These are phyloP conservation scores for Aquilaria sinensis DNA, from an alignment of 345 rosid species.

Conservation along the genomic window DNA sequence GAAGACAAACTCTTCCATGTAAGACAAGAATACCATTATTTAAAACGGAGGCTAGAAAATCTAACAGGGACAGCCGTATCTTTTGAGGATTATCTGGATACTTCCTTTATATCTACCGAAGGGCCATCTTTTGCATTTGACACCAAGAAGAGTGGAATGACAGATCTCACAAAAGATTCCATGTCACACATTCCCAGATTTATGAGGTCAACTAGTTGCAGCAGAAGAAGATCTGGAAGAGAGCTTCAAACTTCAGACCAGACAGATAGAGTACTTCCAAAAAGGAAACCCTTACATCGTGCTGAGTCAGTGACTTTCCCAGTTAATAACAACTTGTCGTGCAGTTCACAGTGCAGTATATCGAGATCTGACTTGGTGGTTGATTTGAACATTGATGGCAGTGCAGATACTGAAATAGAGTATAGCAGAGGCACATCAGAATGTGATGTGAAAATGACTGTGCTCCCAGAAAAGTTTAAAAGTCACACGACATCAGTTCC, in stretches of 20 bases:
- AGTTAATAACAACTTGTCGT: conserved; percentile 32
- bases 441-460: conserved; percentile 36
- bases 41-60: conserved; percentile 39
- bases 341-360: conserved; percentile 37
- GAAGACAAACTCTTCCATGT: conserved; percentile 44
- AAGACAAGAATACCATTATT: conserved; percentile 28
- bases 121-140: conserved; percentile 22
- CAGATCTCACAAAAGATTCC: conserved; percentile 25
- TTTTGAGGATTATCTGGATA: conserved; percentile 25
- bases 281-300: conserved; percentile 34
- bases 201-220: conserved; percentile 72
- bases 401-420: conserved; percentile 46
- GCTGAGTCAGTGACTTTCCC: conserved; percentile 58
- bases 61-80: conserved; percentile 29
- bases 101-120: conserved; percentile 16
- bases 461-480: conserved; percentile 23
- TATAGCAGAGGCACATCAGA: conserved; percentile 54
- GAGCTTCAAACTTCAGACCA: conserved; percentile 22
- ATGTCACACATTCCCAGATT: conserved; percentile 50
- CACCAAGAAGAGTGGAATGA: conserved; percentile 11
- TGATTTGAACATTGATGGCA: conserved; percentile 24
- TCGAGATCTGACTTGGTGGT: conserved; percentile 48
- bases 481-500: conserved; percentile 2
- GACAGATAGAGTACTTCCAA: conserved; percentile 15
- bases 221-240: conserved; percentile 44